Conservation (phyloP, 2,329 filamentous ascomycete species). For the Fusarium annulatum region DNA sequence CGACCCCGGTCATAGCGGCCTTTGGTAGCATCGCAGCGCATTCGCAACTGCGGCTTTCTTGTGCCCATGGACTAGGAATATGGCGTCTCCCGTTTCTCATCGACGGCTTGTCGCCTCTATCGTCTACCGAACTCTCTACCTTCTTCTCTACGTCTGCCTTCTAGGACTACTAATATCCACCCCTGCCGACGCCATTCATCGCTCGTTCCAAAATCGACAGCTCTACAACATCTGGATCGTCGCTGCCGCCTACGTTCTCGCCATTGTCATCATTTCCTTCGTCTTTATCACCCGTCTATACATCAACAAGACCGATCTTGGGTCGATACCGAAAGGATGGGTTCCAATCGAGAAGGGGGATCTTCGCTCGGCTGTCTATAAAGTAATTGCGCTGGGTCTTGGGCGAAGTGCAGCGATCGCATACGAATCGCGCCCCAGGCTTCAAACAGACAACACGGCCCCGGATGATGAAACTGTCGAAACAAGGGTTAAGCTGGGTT, state of each 20-base stretch:
- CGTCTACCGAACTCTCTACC: constrained; percentile 83
- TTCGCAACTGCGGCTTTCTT: constrained; percentile 10
- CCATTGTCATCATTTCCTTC: constrained; percentile 75
- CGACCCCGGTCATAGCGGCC: constrained; percentile 20
- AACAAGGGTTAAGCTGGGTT: constrained; percentile 34
- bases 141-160: constrained; percentile 78
- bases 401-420: constrained; percentile 83
- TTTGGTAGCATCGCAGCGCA: not conserved
- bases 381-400: constrained; percentile 78
- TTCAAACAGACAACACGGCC: constrained; percentile 32
- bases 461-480: constrained; percentile 31
- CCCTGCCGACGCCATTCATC: constrained; percentile 82
- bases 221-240: constrained; percentile 87
- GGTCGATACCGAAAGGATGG: constrained; percentile 86
- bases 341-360: constrained; percentile 89
- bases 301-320: constrained; percentile 82
- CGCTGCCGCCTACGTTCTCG: constrained; percentile 78
- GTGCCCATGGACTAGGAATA: constrained; percentile 28
- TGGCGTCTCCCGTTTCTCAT: constrained; percentile 53
- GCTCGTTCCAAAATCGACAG: constrained; percentile 74
- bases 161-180: constrained; percentile 80
- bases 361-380: constrained; percentile 77
- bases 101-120: constrained; percentile 75
- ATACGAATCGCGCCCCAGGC: constrained; percentile 65
- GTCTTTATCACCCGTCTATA: constrained; percentile 89